phyloP scores from a whole-genome alignment of 2,329 filamentous ascomycete species.

The Fusarium secorum region DNA sequence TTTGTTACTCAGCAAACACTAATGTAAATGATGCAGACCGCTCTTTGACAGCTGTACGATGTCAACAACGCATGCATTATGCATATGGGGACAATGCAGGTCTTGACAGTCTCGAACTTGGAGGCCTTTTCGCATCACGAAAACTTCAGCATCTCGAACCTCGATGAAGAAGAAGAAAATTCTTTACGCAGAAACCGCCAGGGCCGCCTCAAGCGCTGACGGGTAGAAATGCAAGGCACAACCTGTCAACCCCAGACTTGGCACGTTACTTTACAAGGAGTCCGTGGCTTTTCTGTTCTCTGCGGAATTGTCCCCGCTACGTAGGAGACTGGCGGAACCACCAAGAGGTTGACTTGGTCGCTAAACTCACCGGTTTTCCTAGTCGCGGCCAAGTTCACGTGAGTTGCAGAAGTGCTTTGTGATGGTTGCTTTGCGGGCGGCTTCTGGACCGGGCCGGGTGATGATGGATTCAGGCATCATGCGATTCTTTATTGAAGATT shows the following conservation, averaged over 20 bases:
- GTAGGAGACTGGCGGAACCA: neutral
- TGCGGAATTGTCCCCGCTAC: slow-evolving; percentile 4
- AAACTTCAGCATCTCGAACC: slow-evolving; percentile 15
- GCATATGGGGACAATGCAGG: slow-evolving; percentile 21
- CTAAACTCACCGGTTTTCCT: slow-evolving; percentile 5
- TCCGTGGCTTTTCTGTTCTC: neutral
- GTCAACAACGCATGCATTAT: slow-evolving; percentile 34
- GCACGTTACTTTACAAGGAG: slow-evolving; percentile 11
- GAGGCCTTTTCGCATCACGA: slow-evolving; percentile 14
- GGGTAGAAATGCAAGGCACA: slow-evolving; percentile 13
- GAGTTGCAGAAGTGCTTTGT: neutral
- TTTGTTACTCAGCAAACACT: slow-evolving; percentile 21
- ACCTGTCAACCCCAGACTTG: slow-evolving; percentile 27
- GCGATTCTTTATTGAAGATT: neutral
- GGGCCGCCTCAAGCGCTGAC: slow-evolving; percentile 30
- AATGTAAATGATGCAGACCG: slow-evolving; percentile 39
- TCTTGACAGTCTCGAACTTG: slow-evolving; percentile 27
- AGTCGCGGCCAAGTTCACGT: slow-evolving; percentile 13
- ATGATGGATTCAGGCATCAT: neutral
- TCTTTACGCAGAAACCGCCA: slow-evolving; percentile 5
- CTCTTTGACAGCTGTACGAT: slow-evolving; percentile 41
- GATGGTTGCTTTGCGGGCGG: neutral
- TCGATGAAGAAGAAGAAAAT: neutral
- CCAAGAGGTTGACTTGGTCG: neutral
- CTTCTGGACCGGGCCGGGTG: neutral